A percentile compares a stretch with the other conserved stretches of the same genome.
Evolutionary conservation across 176 grass and related monocot genomes (phyloP).

Genomic region (Tuctoria greenei): DNA sequence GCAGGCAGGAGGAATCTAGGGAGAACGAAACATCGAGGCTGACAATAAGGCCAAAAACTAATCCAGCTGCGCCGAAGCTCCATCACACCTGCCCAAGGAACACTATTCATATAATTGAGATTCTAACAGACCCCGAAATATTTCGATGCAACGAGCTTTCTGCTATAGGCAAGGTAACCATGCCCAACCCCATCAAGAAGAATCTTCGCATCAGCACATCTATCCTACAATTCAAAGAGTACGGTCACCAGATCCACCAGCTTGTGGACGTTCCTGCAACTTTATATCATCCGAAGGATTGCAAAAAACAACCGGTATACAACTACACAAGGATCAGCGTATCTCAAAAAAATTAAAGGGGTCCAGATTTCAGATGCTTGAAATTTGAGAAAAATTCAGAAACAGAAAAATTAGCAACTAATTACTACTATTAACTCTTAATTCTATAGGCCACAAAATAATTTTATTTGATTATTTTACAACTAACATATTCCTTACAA

Average conservation of each 20-base stretch:
- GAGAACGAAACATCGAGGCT: conserved; percentile 7
- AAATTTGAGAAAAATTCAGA: too few relatives aligned
- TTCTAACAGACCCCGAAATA: conserved; percentile 12
- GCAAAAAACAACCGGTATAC: too few relatives aligned
- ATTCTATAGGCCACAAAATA: too few relatives aligned
- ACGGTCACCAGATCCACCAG: conserved; percentile 17
- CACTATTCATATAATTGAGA: not conserved
- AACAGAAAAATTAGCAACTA: too few relatives aligned
- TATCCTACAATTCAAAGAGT: conserved; percentile 35
- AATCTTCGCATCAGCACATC: conserved; percentile 32
- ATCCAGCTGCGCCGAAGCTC: not conserved
- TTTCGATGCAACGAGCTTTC: conserved; percentile 25
- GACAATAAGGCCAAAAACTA: conserved; percentile 5
- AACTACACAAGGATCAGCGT: not conserved
- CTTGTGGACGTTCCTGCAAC: conserved; percentile 24
- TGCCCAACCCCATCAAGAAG: not conserved
- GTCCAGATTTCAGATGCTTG: too few relatives aligned
- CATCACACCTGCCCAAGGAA: not conserved
- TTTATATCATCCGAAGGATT: conserved; percentile 5
- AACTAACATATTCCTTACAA: too few relatives aligned
- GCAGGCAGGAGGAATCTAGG: conserved; percentile 24
- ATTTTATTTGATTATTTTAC: too few relatives aligned
- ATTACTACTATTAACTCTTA: too few relatives aligned
- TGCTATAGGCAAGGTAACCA: conserved; percentile 24
- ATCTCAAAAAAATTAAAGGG: too few relatives aligned